Conservation (phyloP, 495 filamentous ascomycete species). For the Oidiodendron maius region DNA sequence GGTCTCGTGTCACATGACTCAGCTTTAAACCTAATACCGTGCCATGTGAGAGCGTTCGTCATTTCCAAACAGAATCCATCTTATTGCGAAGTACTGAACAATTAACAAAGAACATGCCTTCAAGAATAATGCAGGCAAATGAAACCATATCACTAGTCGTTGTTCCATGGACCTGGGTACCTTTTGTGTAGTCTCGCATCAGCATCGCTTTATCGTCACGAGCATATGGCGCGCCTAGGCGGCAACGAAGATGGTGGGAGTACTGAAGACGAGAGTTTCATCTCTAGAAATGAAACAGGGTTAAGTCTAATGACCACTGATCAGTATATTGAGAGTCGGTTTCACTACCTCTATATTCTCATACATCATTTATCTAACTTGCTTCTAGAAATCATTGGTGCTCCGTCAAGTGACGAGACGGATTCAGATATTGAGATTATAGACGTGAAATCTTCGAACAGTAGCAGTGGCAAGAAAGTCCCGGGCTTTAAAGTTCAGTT, state of each 20-base stretch:
- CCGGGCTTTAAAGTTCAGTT: conserved; percentile 30
- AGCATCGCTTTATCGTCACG: background rate
- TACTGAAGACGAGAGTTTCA: conserved; percentile 7
- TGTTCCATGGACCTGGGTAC: too few species aligned
- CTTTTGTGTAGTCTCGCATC: too few species aligned
- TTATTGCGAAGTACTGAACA: too few species aligned
- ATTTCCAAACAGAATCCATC: too few species aligned
- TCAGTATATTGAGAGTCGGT: conserved; percentile 16
- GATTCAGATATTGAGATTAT: conserved; percentile 14
- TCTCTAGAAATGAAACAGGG: conserved; percentile 1
- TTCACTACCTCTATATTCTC: background rate
- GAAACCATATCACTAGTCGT: too few species aligned
- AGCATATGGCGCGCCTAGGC: conserved; percentile 9
- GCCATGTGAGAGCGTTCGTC: too few species aligned
- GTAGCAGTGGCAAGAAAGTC: conserved; percentile 12
- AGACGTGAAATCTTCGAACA: background rate
- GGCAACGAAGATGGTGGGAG: conserved; percentile 8
- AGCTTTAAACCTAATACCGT: too few species aligned
- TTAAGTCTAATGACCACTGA: conserved; percentile 7
- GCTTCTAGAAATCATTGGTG: conserved; percentile 9
- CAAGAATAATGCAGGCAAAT: too few species aligned
- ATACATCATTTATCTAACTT: background rate
- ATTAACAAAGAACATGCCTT: too few species aligned
- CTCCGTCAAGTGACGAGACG: background rate
- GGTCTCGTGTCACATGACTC: too few species aligned